Evolutionary conservation across 2,329 filamentous ascomycete species (phyloP), one percentile per base, ranked within the genome.

Genomic region (Stenocarpella maydis): DNA sequence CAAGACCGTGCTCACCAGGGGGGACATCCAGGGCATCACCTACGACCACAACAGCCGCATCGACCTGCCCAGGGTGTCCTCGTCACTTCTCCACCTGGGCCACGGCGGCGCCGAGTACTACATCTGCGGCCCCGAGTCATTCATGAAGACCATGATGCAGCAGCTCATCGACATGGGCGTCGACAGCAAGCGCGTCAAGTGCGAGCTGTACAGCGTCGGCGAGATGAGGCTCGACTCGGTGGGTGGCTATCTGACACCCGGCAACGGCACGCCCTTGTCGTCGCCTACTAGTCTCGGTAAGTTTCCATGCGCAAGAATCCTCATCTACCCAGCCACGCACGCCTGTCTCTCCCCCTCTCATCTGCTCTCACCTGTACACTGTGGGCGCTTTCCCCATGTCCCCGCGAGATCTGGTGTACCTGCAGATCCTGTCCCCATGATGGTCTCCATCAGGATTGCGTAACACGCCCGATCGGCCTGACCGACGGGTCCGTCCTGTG

Each of bases 111-210:
- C 83, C 3, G 82, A 84, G 74, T 86, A 85, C 72, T 85, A 80
- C 69, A 79, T 85, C 61, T 85, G 83, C 69, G 84, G 84, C 0
- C 82, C 83, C 1, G 82, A 84, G 74, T 78, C 79, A 52, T 85
- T 85, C 73, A 84, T 84, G 82, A 73, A 77, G 8, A 81, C 85
- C 72, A 83, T 84, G 75, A 76, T 77, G 7, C 75, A 77, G 68
- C 81, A 78, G 49, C 76, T 83, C 64, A 73, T 76, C 49, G 72
- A 75, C n/a, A 75, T 79, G 61, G 77, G 80, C 26, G 79, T 83
- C 2, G 74, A 77, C 24, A 67, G 74, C 2, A 67, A 71, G 26
- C 76, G 80, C 55, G 77, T 83, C 69, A 77, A 80, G 69, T 79
- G 78, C 50, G 81, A 83, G 70, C 74, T 81, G 39, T 82, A 83